Conservation (phyloP, 805 yeast species). For the Scheffersomyces spartinae region DNA sequence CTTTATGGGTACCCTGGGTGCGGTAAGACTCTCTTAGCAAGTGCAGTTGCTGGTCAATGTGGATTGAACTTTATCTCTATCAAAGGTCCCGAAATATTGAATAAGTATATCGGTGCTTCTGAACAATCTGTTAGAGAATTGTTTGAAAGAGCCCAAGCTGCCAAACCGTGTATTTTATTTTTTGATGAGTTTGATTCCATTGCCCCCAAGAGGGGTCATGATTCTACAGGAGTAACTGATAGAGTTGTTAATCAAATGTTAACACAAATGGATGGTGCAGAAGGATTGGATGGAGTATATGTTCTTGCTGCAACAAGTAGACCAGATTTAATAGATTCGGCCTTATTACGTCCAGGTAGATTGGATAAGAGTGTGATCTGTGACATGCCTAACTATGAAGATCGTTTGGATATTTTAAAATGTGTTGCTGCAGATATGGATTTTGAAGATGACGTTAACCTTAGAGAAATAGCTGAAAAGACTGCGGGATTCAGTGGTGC, state of each 20-base stretch:
- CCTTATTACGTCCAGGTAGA: conserved; percentile 90
- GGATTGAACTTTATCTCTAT: conserved; percentile 88
- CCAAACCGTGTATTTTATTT: conserved; percentile 85
- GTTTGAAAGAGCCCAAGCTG: conserved; percentile 89
- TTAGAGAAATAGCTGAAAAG: conserved; percentile 40
- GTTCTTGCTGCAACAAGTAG: conserved; percentile 93
- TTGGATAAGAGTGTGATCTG: conserved; percentile 87
- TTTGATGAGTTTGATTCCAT: conserved; percentile 96
- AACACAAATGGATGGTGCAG: conserved; percentile 99
- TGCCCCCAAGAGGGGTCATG: conserved; percentile 97
- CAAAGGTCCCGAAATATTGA: conserved; percentile 91
- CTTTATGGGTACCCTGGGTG: conserved; percentile 97
- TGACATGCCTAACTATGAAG: conserved; percentile 66
- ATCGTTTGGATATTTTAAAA: conserved; percentile 60
- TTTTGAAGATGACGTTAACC: conserved; percentile 36
- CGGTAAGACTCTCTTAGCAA: conserved; percentile 87
- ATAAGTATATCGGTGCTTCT: conserved; percentile 94
- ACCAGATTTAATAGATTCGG: conserved; percentile 93
- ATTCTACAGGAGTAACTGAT: conserved; percentile 95
- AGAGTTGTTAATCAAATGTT: conserved; percentile 93
- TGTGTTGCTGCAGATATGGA: conserved; percentile 53
- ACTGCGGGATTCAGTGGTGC: conserved; percentile 89
- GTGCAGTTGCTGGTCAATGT: conserved; percentile 89
- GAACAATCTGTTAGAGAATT: conserved; percentile 91
- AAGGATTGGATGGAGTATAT: conserved; percentile 92